A percentile compares a stretch with the other conserved stretches of the same genome.
phyloP scores from a whole-genome alignment of 495 filamentous ascomycete genomes.

The Aspergillus sparsus region DNA sequence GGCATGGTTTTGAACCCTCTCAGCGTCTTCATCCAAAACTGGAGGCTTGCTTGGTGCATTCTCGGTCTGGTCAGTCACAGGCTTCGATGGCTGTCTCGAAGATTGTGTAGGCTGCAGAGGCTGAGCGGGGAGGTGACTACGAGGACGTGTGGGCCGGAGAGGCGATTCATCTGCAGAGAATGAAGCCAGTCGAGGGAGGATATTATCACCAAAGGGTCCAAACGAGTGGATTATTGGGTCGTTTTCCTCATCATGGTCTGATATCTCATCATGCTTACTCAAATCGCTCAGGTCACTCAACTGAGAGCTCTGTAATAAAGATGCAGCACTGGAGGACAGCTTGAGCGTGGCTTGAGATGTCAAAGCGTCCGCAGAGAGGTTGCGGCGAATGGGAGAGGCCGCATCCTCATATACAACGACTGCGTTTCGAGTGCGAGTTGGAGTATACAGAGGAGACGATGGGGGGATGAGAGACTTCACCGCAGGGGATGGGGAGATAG shows the following conservation, averaged over 20 bases:
- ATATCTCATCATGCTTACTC: slow-evolving; percentile 59
- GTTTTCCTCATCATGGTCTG: slow-evolving; percentile 87
- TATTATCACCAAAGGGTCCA: slow-evolving; percentile 80
- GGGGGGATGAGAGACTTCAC: slow-evolving; percentile 42
- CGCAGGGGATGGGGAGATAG: slow-evolving; percentile 73
- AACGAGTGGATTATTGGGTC: slow-evolving; percentile 90
- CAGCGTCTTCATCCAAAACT: slow-evolving; percentile 37
- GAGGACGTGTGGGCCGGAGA: slow-evolving; percentile 39
- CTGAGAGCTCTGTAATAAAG: slow-evolving; percentile 42
- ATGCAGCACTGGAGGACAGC: slow-evolving; percentile 29
- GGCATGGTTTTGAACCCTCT: slow-evolving; percentile 69
- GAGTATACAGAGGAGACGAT: slow-evolving; percentile 46
- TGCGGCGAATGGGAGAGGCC: slow-evolving; percentile 42
- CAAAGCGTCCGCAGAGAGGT: slow-evolving; percentile 29
- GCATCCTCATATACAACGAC: slow-evolving; percentile 68
- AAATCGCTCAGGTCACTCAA: slow-evolving; percentile 64
- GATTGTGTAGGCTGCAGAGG: slow-evolving; percentile 43
- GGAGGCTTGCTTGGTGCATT: slow-evolving; percentile 33
- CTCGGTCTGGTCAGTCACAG: slow-evolving; percentile 28
- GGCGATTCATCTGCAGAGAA: slow-evolving; percentile 64
- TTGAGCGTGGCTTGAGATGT: slow-evolving; percentile 27
- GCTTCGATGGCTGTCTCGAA: slow-evolving; percentile 34
- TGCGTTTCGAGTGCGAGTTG: slow-evolving; percentile 44
- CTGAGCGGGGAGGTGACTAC: slow-evolving; percentile 34
- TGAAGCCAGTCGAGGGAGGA: slow-evolving; percentile 75